Percentiles rank a stretch among this genome's conserved stretches.
Evolutionary conservation across 306 rosid species (phyloP).

Genomic region (Cucurbita argyrosperma): DNA sequence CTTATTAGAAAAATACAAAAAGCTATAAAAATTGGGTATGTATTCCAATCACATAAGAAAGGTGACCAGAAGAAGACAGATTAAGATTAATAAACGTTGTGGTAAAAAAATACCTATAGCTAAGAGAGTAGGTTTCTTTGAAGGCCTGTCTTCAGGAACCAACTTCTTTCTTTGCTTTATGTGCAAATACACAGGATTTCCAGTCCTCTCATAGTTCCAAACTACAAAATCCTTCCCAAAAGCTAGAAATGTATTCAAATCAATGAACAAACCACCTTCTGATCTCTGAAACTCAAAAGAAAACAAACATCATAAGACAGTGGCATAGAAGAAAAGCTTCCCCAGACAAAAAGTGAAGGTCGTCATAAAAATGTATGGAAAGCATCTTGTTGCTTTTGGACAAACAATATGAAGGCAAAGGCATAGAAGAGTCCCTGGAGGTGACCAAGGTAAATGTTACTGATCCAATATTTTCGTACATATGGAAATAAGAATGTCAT

Average conservation of each 20-base stretch:
- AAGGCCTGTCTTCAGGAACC: constrained; percentile 83
- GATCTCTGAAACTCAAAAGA: constrained; percentile 49
- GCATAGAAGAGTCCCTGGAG: constrained; percentile 46
- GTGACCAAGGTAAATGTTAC: constrained; percentile 59
- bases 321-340: not conserved
- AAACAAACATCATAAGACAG: not conserved
- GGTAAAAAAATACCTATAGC: constrained; percentile 47
- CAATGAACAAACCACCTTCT: constrained; percentile 75
- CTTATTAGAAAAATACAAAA: not conserved
- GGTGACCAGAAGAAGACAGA: not conserved
- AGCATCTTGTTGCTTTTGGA: constrained; percentile 37
- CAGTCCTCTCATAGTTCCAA: constrained; percentile 82
- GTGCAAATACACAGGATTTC: constrained; percentile 77
- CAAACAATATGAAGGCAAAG: constrained; percentile 29
- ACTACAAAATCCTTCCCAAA: constrained; percentile 69
- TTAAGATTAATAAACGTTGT: not conserved
- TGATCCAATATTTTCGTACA: constrained; percentile 3
- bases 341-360: not conserved
- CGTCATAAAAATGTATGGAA: not conserved
- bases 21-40: not conserved
- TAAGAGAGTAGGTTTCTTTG: constrained; percentile 70
- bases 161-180: constrained; percentile 50
- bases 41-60: not conserved
- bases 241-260: constrained; percentile 71
- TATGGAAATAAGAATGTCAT: no score